Conservation (phyloP, 805 yeast species). For the Scheffersomyces coipomensis region DNA sequence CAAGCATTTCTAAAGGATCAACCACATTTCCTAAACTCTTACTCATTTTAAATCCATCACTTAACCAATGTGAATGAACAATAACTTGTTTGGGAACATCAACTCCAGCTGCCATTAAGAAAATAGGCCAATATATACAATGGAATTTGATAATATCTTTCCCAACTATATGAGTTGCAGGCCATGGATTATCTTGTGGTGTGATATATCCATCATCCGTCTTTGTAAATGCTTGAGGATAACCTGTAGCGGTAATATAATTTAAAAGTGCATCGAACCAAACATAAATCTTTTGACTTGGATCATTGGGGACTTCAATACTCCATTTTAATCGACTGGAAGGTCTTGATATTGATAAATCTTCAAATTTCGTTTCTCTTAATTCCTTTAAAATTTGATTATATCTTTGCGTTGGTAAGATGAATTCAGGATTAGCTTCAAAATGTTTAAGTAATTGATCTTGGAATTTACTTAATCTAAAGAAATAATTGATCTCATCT, state of each 20-base stretch:
- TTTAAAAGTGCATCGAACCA: conserved; percentile 96
- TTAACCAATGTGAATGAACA: conserved; percentile 94
- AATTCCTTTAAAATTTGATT: conserved; percentile 59
- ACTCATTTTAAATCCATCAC: conserved; percentile 90
- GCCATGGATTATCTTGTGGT: conserved; percentile 44
- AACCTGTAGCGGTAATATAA: conserved; percentile 74
- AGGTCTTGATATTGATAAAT: conserved; percentile 88
- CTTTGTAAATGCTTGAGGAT: conserved; percentile 18
- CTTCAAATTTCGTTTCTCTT: conserved; percentile 46
- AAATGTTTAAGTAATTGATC: conserved; percentile 49
- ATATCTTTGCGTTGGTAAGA: conserved; percentile 63
- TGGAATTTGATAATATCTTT: conserved; percentile 91
- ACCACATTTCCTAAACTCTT: conserved; percentile 92
- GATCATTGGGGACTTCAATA: conserved; percentile 79
- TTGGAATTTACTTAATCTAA: conserved; percentile 65
- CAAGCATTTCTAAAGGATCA: conserved; percentile 72
- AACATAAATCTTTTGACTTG: conserved; percentile 79
- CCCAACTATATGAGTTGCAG: conserved; percentile 82
- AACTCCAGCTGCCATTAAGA: conserved; percentile 77
- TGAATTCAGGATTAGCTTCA: conserved; percentile 51
- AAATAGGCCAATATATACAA: conserved; percentile 91
- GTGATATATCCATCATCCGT: conserved; percentile 1
- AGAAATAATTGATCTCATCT: conserved; percentile 84
- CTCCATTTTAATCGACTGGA: conserved; percentile 82
- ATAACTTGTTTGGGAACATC: conserved; percentile 70